Evolutionary conservation across 345 rosid genomes (phyloP), one percentile per base, ranked within the genome.

Genomic region (Streptanthus diversifolius): DNA sequence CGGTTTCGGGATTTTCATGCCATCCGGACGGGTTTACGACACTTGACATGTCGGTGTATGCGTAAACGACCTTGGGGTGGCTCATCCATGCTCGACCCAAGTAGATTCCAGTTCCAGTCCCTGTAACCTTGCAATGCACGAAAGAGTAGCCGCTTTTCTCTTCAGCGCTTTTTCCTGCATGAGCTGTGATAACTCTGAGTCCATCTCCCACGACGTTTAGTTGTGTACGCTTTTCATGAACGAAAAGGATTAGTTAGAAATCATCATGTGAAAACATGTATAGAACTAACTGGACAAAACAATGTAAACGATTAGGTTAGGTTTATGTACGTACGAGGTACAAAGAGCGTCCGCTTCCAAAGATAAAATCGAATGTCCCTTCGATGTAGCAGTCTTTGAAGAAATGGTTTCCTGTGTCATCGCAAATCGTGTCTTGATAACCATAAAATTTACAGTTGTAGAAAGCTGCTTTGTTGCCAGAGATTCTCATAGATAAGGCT

Each of bases 321-420:
- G 48, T 43, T 37, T 29, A 37, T 51, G 30, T 53, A 37, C 12
- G 33, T 71, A 88, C 93, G 69, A 90, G 40, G 77, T 84, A 88
- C 8, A 88, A 60, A 21, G 92, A 85, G 33, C 79, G 89, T 5
- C 86, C 90, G 13, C 83, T 75, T 63, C 97, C 92, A 14, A 87
- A 90, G 62, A 90, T 85, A 81, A 82, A 88, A 79, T 90, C 97
- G 30, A 84, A 86, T 1, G 90, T 87, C 72, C 97, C 97, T 84
- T 90, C 82, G 40, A 90, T 76, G 80, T 79, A 82, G 55, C 95
- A 83, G 40, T 87, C 84, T 76, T 84, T 87, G 79, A 80, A 88
- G 83, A 90, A 87, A 82, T 88, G 97, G 54, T 69, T 61, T 40
- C 97, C 95, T 2, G 45, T 61, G 24, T 88, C 88, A 64, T 90